Percentiles rank a stretch among this genome's conserved stretches.
Conservation (phyloP, 768 basidiomycete species). For the Lyophyllum atratum region DNA sequence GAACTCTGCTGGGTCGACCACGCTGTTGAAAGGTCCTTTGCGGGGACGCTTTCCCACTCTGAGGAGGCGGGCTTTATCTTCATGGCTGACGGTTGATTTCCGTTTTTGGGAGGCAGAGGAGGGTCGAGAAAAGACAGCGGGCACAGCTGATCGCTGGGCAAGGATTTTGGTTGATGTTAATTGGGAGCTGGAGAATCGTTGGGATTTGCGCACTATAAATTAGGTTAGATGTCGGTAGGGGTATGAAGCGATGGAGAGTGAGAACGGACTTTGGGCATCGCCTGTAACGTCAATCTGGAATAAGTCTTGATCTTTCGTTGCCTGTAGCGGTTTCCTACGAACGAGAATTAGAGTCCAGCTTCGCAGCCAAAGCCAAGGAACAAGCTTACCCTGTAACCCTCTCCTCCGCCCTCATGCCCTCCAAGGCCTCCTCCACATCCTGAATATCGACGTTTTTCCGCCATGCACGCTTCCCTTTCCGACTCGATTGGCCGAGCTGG, state of each 20-base stretch:
- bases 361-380: not conserved
- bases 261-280: conserved; percentile 64
- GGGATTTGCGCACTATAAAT: conserved; percentile 56
- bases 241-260: not conserved
- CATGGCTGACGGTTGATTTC: conserved; percentile 49
- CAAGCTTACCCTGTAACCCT: conserved; percentile 69
- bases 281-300: conserved; percentile 83
- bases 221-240: not conserved
- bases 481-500: conserved; percentile 67
- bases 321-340: conserved; percentile 60
- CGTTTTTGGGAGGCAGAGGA: conserved; percentile 38
- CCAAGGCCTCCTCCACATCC: conserved; percentile 75
- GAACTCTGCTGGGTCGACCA: conserved; percentile 68
- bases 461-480: conserved; percentile 94
- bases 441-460: conserved; percentile 89
- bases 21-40: conserved; percentile 71
- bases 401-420: conserved; percentile 80
- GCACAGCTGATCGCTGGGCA: conserved; percentile 83
- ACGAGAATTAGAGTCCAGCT: not conserved
- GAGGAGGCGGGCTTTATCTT: conserved; percentile 75
- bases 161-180: conserved; percentile 80
- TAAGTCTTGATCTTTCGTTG: conserved; percentile 69
- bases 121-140: conserved; percentile 72
- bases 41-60: conserved; percentile 74
- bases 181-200: conserved; percentile 52